A percentile compares a stretch with the other conserved stretches of the same genome.
phyloP scores from a whole-genome alignment of 179 eudicot species.

The Spergularia azorica region DNA sequence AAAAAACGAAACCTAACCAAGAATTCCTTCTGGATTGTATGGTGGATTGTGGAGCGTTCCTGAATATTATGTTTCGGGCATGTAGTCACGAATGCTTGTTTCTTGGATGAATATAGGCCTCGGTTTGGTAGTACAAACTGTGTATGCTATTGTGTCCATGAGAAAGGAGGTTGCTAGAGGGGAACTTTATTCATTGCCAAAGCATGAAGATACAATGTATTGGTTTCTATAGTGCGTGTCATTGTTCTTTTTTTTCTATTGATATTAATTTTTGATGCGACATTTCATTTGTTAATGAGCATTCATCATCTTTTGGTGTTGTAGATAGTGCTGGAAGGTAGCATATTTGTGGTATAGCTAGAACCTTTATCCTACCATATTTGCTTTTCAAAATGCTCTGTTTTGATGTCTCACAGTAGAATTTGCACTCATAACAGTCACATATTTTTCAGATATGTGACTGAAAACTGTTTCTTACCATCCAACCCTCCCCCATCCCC shows the following conservation, averaged over 20 bases:
- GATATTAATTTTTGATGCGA: neutral
- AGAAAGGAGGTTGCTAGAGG: neutral
- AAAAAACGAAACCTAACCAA: no score
- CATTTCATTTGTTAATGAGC: neutral
- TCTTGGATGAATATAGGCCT: neutral
- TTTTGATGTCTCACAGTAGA: neutral
- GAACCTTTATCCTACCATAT: neutral
- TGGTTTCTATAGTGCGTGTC: neutral
- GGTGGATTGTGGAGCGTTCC: no score
- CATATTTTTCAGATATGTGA: neutral
- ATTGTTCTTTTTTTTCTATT: neutral
- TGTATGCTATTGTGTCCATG: neutral
- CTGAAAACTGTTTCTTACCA: neutral
- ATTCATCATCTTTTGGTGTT: neutral
- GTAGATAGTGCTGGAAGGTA: conserved; percentile 4
- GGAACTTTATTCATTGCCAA: neutral
- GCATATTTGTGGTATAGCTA: neutral
- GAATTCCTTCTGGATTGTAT: no score
- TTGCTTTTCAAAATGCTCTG: neutral
- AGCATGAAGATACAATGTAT: neutral
- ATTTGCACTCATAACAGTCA: no score
- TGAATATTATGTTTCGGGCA: no score
- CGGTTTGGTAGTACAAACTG: neutral
- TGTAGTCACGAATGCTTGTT: neutral
- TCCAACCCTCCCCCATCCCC: neutral